Evolutionary conservation across 2,329 filamentous ascomycete species (phyloP), one percentile per base, ranked within the genome.

Genomic region (Huntiella decipiens): DNA sequence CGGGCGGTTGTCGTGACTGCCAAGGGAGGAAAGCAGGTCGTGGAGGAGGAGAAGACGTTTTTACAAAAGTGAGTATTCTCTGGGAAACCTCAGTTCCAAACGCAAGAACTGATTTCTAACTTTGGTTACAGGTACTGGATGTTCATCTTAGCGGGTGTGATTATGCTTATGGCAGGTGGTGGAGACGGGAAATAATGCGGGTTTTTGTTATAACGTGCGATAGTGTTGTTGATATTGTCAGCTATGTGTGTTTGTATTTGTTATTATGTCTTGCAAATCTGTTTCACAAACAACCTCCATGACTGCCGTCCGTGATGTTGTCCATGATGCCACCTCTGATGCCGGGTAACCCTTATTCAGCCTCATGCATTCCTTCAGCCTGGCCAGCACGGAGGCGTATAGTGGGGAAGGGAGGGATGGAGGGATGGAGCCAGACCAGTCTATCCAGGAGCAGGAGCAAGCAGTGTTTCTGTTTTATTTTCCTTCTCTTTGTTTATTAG

Each of bases 1-100:
- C 73, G 71, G 60, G 76, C 77, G 2, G 66, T 82, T 34, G 70
- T 79, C 41, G 59, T 81, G 51, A 69, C 63, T 39, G 64, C 72
- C 0, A 36, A 33, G 19, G 71, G 77, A 52, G 74, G 66, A 62
- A 66, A 72, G 58, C 67, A 68, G 37, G 68, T 61, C 46, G 64
- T 65, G 51, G 67, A 68, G 55, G 67, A 68, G 55, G 74, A 80
- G 62, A 81, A 79, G 68, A 67, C 70, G 1, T 66, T 81, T 51
- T 57, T 81, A 47, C 76, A 80, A 60, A 80, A 77, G 76, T 79
- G 65, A 54, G 70, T 66, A 38, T 10, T 16, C 28, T 12, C 12
- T 16, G 11, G 15, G 34, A 15, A 8, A 11, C 17, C 8, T 2
- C n/a, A 10, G 8, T 31, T 15, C 5, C 5, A 17, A 5, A 15